These are phyloP conservation scores for Backusella mclennaniae DNA, from an alignment of 192 early-diverging fungal species.

Conservation along the genomic window DNA sequence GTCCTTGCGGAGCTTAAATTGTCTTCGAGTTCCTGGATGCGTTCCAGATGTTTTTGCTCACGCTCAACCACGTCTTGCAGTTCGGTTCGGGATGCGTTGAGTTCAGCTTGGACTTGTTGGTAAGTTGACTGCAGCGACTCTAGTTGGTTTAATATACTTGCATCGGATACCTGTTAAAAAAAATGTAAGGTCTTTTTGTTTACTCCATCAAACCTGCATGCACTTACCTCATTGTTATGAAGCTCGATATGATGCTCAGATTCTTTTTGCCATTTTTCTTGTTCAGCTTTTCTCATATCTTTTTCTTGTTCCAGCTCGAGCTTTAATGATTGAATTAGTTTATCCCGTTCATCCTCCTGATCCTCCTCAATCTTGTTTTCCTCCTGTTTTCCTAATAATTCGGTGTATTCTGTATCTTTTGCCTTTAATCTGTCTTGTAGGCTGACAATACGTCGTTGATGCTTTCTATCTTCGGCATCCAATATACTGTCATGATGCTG, in stretches of 20 bases:
- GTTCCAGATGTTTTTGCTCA: not conserved
- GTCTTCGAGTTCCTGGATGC: not conserved
- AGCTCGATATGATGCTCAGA: not conserved
- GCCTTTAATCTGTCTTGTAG: conserved; percentile 14
- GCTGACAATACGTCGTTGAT: conserved; percentile 1
- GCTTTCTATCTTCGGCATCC: conserved; percentile 14
- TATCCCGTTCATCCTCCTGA: not conserved
- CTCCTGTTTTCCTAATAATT: not conserved
- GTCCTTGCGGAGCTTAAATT: not conserved
- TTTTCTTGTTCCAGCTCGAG: not conserved
- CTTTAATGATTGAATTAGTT: not conserved
- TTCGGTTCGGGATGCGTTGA: not conserved
- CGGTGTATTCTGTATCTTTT: conserved; percentile 9
- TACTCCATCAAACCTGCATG: not conserved
- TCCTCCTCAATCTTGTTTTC: conserved; percentile 2
- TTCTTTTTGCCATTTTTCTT: not conserved
- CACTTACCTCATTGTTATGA: not conserved
- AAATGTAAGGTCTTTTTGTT: not conserved
- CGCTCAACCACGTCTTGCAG: not conserved
- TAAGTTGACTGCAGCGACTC: not conserved
- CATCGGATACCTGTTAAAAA: not conserved
- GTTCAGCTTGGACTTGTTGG: not conserved
- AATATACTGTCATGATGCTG: not conserved
- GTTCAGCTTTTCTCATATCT: not conserved
- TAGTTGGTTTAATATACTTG: not conserved